phyloP scores from a whole-genome alignment of 2,329 filamentous ascomycete genomes.

The Aotearoamyces nothofagi region DNA sequence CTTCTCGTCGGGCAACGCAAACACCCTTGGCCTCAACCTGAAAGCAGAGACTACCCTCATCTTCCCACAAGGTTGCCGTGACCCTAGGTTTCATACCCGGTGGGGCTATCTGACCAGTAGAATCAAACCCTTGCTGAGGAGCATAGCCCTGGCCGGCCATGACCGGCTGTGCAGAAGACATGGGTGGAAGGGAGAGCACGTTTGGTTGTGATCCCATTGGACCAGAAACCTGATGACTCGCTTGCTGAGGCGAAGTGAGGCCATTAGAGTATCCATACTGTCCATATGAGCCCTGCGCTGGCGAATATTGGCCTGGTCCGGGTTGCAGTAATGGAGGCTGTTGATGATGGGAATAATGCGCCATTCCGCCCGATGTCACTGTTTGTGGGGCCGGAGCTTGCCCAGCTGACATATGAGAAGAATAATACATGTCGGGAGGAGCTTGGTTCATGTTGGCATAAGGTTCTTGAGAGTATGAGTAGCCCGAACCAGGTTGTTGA shows the following conservation, averaged over 20 bases:
- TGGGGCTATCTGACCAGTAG: constrained; percentile 82
- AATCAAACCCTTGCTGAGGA: constrained; percentile 48
- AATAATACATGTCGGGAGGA: constrained; percentile 74
- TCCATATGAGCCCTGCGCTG: constrained; percentile 38
- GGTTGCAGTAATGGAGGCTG: constrained; percentile 65
- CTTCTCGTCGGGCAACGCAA: constrained; percentile 87
- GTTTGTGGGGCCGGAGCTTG: constrained; percentile 63
- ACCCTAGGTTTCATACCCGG: constrained; percentile 93
- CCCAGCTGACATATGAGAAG: constrained; percentile 62
- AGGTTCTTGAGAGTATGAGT: constrained; percentile 23
- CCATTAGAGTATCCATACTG: constrained; percentile 64
- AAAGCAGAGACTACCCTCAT: constrained; percentile 94
- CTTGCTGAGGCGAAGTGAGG: constrained; percentile 64
- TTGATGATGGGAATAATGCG: constrained; percentile 62
- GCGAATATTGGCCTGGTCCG: constrained; percentile 52
- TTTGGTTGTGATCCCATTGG: constrained; percentile 51
- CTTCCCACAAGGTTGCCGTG: constrained; percentile 94
- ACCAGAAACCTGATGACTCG: constrained; percentile 51
- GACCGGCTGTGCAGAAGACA: constrained; percentile 29
- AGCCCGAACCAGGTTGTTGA: constrained; percentile 22
- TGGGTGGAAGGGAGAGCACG: constrained; percentile 51
- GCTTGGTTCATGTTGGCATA: constrained; percentile 62
- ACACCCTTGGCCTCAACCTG: constrained; percentile 94
- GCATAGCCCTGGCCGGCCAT: constrained; percentile 31
- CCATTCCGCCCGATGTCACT: constrained; percentile 56